Evolutionary conservation across 176 grass and related monocot species (phyloP).

Genomic region (Zoysia pacifica): DNA sequence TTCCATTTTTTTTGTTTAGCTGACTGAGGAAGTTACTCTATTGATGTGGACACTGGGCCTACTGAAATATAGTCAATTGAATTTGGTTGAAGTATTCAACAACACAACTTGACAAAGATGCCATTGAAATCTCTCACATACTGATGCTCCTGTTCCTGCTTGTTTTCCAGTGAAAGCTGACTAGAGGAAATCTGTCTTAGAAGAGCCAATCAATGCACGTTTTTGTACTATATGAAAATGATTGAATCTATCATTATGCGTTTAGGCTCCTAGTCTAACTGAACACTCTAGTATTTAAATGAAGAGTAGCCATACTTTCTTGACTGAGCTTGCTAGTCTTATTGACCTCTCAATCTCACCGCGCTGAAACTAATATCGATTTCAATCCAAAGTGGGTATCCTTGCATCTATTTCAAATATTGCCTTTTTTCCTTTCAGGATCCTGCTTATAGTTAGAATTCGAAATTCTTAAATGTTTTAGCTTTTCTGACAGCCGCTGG

Average conservation of each 20-base stretch:
- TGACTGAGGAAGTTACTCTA: slow-evolving; percentile 13
- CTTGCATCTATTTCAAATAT: neutral
- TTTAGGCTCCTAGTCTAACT: neutral
- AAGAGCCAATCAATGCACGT: neutral
- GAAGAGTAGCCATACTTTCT: neutral
- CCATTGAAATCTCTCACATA: neutral
- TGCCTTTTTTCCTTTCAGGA: neutral
- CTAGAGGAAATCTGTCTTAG: neutral
- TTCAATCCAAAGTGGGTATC: neutral
- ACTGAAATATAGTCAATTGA: slow-evolving; percentile 32
- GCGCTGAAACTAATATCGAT: neutral
- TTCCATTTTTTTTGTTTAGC: neutral
- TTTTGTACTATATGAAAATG: neutral
- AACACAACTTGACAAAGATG: slow-evolving; percentile 1
- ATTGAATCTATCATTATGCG: neutral
- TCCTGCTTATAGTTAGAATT: neutral
- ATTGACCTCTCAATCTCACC: neutral
- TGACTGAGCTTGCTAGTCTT: neutral
- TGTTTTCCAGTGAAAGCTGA: neutral
- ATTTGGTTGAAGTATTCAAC: slow-evolving; percentile 31
- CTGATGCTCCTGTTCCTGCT: neutral
- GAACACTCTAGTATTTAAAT: neutral
- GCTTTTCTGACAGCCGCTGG: neutral
- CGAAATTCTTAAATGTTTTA: neutral
- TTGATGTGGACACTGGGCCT: slow-evolving; percentile 6